Evolutionary conservation across 805 yeast species (phyloP), one percentile per base, ranked within the genome.

Genomic region (Monosporozyma siamensis): DNA sequence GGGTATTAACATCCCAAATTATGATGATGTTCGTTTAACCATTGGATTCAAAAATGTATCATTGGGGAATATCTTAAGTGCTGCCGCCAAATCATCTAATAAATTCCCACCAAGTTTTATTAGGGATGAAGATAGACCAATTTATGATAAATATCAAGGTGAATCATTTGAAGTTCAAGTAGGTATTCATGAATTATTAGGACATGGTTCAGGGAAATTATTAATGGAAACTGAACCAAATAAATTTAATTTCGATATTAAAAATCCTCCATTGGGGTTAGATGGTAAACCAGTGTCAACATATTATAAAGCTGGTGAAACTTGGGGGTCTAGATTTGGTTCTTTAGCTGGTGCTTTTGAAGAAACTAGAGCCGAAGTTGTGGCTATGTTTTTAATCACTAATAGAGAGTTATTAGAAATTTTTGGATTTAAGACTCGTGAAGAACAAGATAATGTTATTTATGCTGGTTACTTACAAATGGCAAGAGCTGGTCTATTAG

Each of bases 111-210:
- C 81, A 49, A 79, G 87, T 12, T 87, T 87, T 56, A 66, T 87
- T 43, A 56, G 63, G 32, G 73, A 71, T 3, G 60, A 64, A 10
- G 73, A 78, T 43, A 74, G 71, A 46, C 79, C 68, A 9, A 55
- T 78, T 35, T 86, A 74, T 66, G 75, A 79, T 47, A 75, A 80
- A 58, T 81, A 82, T 68, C 73, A 86, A 55, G 81, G 77, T 38
- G 89, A 82, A 38, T 82, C 95, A 0, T 87, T 87, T 60, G 95
- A 87, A 63, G 92, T 87, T 35, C 95, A 87, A 65, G 96, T 87
- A 40, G 96, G 95, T 43, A 82, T 87, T 53, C 96, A 87, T 64
- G 96, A 87, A 64, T 69, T 87, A 49, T 71, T 87, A 48, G 95
- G 96, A 12, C 96, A 87, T 58, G 96, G 95, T 32, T 77, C 92